phyloP scores from a whole-genome alignment of 2,329 filamentous ascomycete species.

The Sporothrix schenckii region DNA sequence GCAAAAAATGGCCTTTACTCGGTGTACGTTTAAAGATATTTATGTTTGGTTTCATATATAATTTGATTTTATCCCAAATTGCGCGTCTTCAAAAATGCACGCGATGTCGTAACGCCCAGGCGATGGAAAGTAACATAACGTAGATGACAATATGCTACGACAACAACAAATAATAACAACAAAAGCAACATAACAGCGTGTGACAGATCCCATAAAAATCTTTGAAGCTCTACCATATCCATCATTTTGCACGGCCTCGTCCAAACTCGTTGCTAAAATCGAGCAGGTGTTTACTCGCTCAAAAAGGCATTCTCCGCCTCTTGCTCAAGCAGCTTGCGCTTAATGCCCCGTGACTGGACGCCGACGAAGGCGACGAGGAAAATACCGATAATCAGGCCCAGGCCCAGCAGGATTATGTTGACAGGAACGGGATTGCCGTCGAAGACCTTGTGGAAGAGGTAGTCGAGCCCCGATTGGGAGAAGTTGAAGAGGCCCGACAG shows the following conservation, averaged over 20 bases:
- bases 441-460: conserved; percentile 74
- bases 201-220: neutral
- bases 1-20: neutral
- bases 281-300: neutral
- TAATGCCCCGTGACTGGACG: conserved; percentile 46
- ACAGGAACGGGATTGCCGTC: conserved; percentile 73
- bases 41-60: neutral
- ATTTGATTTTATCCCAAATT: neutral
- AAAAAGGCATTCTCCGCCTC: conserved; percentile 42
- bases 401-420: conserved; percentile 66
- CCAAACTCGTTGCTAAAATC: neutral
- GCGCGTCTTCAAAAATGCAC: neutral
- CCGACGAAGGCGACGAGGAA: conserved; percentile 69
- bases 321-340: conserved; percentile 41
- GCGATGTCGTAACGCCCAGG: neutral
- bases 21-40: neutral
- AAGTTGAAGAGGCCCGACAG: conserved; percentile 83
- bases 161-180: neutral
- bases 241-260: neutral
- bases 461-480: conserved; percentile 76
- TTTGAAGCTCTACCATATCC: neutral
- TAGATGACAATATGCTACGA: neutral
- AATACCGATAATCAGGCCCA: conserved; percentile 66
- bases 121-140: neutral
- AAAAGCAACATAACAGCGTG: neutral